phyloP scores from a whole-genome alignment of 306 rosid species.

The Medicago arabica region DNA sequence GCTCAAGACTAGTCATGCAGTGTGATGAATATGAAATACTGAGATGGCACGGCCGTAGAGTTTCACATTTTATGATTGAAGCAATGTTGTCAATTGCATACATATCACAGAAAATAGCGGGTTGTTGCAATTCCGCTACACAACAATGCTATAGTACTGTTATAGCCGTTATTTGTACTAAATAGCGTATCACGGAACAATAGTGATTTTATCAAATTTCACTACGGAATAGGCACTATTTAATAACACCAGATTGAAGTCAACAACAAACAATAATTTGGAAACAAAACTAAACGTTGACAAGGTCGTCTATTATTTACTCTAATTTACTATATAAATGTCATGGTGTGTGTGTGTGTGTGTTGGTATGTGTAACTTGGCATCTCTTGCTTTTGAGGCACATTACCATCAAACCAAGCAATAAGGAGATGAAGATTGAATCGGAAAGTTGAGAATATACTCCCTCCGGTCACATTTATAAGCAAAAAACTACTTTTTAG shows the following conservation, averaged over 20 bases:
- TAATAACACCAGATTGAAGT: not conserved
- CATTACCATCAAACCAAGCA: too few species aligned
- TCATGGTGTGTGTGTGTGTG: not conserved
- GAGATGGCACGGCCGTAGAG: not conserved
- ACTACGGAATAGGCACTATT: too few species aligned
- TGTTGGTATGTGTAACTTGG: not conserved
- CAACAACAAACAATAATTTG: not conserved
- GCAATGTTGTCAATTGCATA: not conserved
- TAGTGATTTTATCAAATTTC: not conserved
- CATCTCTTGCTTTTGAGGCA: not conserved
- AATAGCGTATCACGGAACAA: not conserved
- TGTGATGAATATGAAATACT: constrained; percentile 6
- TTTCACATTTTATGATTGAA: not conserved
- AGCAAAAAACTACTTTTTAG: too few species aligned
- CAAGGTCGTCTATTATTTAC: not conserved
- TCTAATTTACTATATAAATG: not conserved
- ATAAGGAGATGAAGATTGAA: too few species aligned
- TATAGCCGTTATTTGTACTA: not conserved
- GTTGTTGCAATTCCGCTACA: not conserved
- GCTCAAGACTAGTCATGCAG: not conserved
- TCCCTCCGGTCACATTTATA: too few species aligned
- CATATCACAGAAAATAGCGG: not conserved
- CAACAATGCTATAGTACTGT: not conserved
- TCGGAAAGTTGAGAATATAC: too few species aligned
- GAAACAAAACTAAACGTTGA: not conserved